phyloP scores from a whole-genome alignment of 129 eudicot species.

The Flaveria trinervia region DNA sequence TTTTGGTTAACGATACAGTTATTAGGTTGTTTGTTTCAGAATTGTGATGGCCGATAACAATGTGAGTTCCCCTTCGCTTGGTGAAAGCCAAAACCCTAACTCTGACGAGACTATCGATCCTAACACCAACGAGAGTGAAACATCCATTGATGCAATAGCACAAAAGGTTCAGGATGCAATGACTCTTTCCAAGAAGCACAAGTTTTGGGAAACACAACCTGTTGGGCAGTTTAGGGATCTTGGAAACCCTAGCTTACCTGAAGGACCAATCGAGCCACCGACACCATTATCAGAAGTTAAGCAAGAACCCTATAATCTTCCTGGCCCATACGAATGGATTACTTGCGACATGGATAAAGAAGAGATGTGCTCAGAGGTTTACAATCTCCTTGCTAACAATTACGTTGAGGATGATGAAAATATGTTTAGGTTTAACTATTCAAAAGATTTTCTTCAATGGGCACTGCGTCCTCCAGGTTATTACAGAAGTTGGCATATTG shows the following conservation, averaged over 20 bases:
- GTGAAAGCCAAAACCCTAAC: conserved; percentile 39
- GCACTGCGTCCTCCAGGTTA: conserved; percentile 66
- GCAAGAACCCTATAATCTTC: conserved; percentile 69
- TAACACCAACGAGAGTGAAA: conserved; percentile 25
- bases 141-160: conserved; percentile 50
- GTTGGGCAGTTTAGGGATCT: conserved; percentile 63
- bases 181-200: conserved; percentile 50
- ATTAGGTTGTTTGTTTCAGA: background rate
- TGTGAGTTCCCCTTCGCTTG: conserved; percentile 33
- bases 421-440: conserved; percentile 64
- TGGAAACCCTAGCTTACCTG: conserved; percentile 46
- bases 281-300: conserved; percentile 56
- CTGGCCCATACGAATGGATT: conserved; percentile 59
- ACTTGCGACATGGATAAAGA: conserved; percentile 61
- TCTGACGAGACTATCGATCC: conserved; percentile 34
- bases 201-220: conserved; percentile 78
- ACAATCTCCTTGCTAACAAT: conserved; percentile 52
- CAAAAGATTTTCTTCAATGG: conserved; percentile 60
- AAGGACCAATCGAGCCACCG: conserved; percentile 63
- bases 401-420: conserved; percentile 77
- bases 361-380: conserved; percentile 59
- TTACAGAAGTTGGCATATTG: conserved; percentile 61
- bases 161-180: conserved; percentile 56
- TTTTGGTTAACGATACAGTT: no score
- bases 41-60: conserved; percentile 45